Evolutionary conservation across 2,329 filamentous ascomycete genomes (phyloP).

Genomic region (Colletotrichum sp.): DNA sequence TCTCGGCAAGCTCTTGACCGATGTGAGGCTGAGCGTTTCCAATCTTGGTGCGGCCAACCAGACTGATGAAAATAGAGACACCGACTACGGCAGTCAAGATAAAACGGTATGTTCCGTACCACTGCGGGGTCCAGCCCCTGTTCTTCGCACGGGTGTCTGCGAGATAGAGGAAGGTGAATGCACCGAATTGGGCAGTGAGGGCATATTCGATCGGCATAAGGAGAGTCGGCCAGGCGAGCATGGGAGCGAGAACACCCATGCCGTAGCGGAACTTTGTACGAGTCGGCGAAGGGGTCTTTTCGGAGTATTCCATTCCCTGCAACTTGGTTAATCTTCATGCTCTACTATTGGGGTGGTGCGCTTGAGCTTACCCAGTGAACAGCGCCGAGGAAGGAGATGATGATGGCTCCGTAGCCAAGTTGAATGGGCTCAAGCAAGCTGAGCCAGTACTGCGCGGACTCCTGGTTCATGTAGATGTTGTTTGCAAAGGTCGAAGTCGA

Average conservation of each 20-base stretch:
- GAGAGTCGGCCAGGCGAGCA: slow-evolving; percentile 88
- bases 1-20: slow-evolving; percentile 40
- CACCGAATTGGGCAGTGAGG: slow-evolving; percentile 82
- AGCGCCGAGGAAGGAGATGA: slow-evolving; percentile 92
- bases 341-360: not conserved
- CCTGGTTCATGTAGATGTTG: slow-evolving; percentile 68
- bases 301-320: slow-evolving; percentile 79
- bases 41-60: slow-evolving; percentile 84
- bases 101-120: slow-evolving; percentile 92
- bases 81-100: slow-evolving; percentile 91
- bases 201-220: slow-evolving; percentile 85
- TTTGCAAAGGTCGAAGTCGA: slow-evolving; percentile 69
- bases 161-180: slow-evolving; percentile 87
- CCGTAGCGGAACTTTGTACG: slow-evolving; percentile 82
- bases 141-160: slow-evolving; percentile 76
- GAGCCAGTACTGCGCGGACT: slow-evolving; percentile 75
- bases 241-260: slow-evolving; percentile 80
- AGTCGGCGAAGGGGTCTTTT: slow-evolving; percentile 61
- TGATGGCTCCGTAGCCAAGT: slow-evolving; percentile 88
- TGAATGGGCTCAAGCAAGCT: slow-evolving; percentile 84
- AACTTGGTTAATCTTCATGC: not conserved
- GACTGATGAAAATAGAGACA: slow-evolving; percentile 76
- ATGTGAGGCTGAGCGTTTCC: slow-evolving; percentile 41
- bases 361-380: slow-evolving; percentile 76
- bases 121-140: slow-evolving; percentile 79